Evolutionary conservation across 805 yeast genomes (phyloP).

Genomic region (Kregervanrija delftensis): DNA sequence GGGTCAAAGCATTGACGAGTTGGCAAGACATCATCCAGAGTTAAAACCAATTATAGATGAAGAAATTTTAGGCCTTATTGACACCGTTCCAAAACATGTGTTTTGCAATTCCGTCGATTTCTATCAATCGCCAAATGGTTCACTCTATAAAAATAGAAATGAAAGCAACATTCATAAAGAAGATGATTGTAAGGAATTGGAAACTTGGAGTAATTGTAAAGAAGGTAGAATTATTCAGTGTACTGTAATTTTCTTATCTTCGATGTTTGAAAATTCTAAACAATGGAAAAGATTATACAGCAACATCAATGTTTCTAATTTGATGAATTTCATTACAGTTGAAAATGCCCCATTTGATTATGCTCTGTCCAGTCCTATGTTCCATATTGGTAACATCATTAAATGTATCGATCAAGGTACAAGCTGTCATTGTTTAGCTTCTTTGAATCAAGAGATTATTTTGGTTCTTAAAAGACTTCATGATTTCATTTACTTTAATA

Average conservation of each 20-base stretch:
- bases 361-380: slow-evolving; percentile 45
- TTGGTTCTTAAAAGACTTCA: slow-evolving; percentile 12
- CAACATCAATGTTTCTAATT: slow-evolving; percentile 33
- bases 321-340: slow-evolving; percentile 43
- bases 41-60: slow-evolving; percentile 52
- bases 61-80: slow-evolving; percentile 40
- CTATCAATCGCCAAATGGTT: slow-evolving; percentile 33
- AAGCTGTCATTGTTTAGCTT: slow-evolving; percentile 38
- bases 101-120: slow-evolving; percentile 36
- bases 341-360: slow-evolving; percentile 58
- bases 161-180: slow-evolving; percentile 39
- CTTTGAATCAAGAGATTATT: slow-evolving; percentile 13
- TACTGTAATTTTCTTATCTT: slow-evolving; percentile 41
- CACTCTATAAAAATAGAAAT: slow-evolving; percentile 32
- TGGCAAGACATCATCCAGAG: slow-evolving; percentile 76
- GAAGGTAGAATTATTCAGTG: slow-evolving; percentile 44
- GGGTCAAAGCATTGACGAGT: slow-evolving; percentile 70
- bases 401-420: slow-evolving; percentile 51
- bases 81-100: slow-evolving; percentile 35
- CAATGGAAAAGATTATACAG: slow-evolving; percentile 38
- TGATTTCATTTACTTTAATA: slow-evolving; percentile 23
- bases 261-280: slow-evolving; percentile 45
- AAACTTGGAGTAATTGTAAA: slow-evolving; percentile 47
- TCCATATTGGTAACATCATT: slow-evolving; percentile 46
- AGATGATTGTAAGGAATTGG: slow-evolving; percentile 33